Base-by-base conservation (phyloP, 257 asterid genomes). In the Lithospermum erythrorhizon region DNA sequence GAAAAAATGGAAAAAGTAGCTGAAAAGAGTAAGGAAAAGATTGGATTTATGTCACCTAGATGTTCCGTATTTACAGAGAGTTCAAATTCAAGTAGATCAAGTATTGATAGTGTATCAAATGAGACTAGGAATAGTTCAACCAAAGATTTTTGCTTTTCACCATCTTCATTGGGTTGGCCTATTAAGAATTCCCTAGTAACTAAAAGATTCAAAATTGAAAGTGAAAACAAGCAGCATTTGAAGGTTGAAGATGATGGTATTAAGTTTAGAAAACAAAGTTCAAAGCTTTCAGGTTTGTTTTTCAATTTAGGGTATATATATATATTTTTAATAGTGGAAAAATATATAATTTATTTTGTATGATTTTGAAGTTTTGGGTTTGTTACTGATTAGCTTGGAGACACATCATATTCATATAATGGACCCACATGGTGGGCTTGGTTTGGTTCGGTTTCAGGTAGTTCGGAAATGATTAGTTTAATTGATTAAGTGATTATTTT, bases 111-210 rank as follows among this genome's bases (percentile, higher is more conserved):
- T 32, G 81, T 81, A 14, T 62, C 73, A 5, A 61, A 72, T 49
- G 81, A 69, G 49, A 63, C 53, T 41, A 72, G 60, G 53, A 61
- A 51, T 25, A 67, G 62, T 24, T 13, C 49, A 0, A 41, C 18
- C 49, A 63, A 63, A 11, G 25, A 25, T 53, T 57, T 53, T 61
- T 45, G 53, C 63, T 70, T 73, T 61, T 69, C 68, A 9, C 61
- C 80, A 8, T 66, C 75, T 68, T 76, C 70, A 21, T 58, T 76
- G 48, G 87, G 90, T 24, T 82, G 95, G 96, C 95, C 90, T 16
- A 75, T 81, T 24, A 68, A 82, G 21, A 82, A 77, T 58, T 72
- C 79, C 56, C 66, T 70, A 62, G 70, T 67, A 9, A 51, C 79
- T 45, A 70, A 61, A 37, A 65, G 71, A 61, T 65, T 72, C 74